phyloP scores from a whole-genome alignment of 179 eudicot genomes.

The Beta macrorhiza region DNA sequence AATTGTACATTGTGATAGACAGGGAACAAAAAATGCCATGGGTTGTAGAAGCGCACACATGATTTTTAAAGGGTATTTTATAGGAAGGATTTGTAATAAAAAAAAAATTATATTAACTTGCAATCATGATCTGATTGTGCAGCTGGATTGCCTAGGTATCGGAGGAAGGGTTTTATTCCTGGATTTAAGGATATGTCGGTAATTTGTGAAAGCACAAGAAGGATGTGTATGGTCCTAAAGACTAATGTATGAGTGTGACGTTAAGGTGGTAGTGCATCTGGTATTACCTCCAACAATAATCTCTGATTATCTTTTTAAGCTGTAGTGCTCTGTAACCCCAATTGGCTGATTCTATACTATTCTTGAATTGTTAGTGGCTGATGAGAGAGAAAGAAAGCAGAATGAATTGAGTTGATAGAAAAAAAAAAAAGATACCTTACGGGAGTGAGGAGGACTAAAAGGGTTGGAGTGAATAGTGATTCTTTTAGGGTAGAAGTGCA shows the following conservation, averaged over 20 bases:
- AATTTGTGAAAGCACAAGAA: not conserved
- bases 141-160: not conserved
- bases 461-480: not conserved
- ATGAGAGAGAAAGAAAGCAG: not conserved
- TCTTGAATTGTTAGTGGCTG: not conserved
- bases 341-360: not conserved
- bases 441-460: not conserved
- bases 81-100: not conserved
- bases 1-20: not conserved
- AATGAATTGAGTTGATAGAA: not conserved
- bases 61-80: not conserved
- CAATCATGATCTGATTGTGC: not conserved
- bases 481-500: not conserved
- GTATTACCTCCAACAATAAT: not conserved
- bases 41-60: not conserved
- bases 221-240: not conserved
- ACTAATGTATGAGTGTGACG: not conserved
- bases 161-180: not conserved
- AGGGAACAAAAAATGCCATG: not conserved
- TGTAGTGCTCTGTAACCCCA: not conserved
- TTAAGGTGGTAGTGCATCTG: not conserved
- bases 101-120: not conserved
- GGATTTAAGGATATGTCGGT: not conserved
- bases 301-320: not conserved
- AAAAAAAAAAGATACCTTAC: not conserved